phyloP scores from a whole-genome alignment of 1,139 yeast genomes.

The Saccharomycopsis phalli region DNA sequence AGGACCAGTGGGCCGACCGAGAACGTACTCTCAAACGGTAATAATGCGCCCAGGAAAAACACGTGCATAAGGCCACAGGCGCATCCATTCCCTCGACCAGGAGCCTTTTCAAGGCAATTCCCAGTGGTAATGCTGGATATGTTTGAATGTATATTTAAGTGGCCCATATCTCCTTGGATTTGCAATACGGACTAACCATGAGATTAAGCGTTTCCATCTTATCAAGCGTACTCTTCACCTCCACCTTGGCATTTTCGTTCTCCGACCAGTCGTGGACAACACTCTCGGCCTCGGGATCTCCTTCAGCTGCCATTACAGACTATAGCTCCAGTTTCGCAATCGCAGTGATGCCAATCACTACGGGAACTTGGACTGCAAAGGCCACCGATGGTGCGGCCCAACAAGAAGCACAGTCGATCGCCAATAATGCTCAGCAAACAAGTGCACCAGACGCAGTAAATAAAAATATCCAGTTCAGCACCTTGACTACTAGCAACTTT shows the following conservation, averaged over 20 bases:
- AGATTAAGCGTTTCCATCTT: constrained; percentile 1
- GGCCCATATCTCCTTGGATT: no score
- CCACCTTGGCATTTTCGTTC: constrained; percentile 37
- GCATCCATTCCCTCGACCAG: no score
- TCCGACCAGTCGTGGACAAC: constrained; percentile 69
- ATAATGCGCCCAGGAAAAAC: no score
- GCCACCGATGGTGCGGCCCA: constrained; percentile 26
- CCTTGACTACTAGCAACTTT: background rate
- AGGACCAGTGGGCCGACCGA: no score
- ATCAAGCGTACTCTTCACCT: constrained; percentile 19
- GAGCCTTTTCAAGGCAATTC: no score
- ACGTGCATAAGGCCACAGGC: no score
- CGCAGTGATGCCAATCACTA: constrained; percentile 47
- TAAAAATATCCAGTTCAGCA: constrained; percentile 1
- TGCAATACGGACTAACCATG: background rate
- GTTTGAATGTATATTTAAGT: no score
- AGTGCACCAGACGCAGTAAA: background rate
- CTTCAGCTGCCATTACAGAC: constrained; percentile 52
- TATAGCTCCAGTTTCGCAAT: constrained; percentile 59
- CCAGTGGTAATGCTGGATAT: no score
- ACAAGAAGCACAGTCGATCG: constrained; percentile 13
- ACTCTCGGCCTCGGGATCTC: constrained; percentile 49
- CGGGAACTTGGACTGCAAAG: constrained; percentile 29
- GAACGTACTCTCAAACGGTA: no score
- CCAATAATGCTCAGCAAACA: background rate